Percentiles rank a stretch among this genome's conserved stretches.
These are phyloP conservation scores for Scheffersomyces coipomensis DNA, from an alignment of 805 yeast species.

Conservation along the genomic window DNA sequence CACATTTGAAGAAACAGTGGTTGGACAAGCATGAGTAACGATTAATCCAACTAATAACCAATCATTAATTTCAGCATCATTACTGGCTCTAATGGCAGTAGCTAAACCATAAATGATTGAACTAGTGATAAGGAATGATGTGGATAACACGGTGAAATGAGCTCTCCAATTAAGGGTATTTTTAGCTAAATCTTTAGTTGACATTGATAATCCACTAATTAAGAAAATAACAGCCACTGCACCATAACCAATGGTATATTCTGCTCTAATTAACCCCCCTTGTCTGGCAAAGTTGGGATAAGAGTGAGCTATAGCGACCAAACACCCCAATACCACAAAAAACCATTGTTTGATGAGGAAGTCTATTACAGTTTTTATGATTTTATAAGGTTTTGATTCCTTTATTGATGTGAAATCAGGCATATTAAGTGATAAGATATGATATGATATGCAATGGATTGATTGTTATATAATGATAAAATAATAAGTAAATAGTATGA, in stretches of 20 bases:
- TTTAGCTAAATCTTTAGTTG: constrained; percentile 56
- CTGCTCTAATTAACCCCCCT: constrained; percentile 72
- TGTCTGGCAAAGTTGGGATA: constrained; percentile 83
- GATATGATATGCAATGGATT: background rate
- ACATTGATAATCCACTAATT: constrained; percentile 78
- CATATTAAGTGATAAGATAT: background rate
- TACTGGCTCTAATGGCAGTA: constrained; percentile 60
- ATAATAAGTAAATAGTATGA: too few relatives aligned
- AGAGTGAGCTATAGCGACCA: constrained; percentile 71
- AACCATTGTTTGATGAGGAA: constrained; percentile 65
- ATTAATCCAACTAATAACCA: constrained; percentile 83
- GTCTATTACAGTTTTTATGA: constrained; percentile 13
- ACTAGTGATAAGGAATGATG: constrained; percentile 71
- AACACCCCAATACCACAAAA: constrained; percentile 65
- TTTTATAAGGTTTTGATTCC: constrained; percentile 9
- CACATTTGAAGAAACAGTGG: constrained; percentile 89
- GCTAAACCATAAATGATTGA: constrained; percentile 73
- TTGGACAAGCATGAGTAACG: constrained; percentile 84
- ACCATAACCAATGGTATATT: constrained; percentile 78
- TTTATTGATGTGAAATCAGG: constrained; percentile 7
- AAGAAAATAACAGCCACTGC: constrained; percentile 86
- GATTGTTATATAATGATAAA: too few relatives aligned
- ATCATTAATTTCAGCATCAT: constrained; percentile 57
- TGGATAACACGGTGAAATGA: constrained; percentile 64
- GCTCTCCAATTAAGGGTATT: constrained; percentile 81